phyloP scores from a whole-genome alignment of 805 yeast genomes.

The Yarrowia alimentaria region DNA sequence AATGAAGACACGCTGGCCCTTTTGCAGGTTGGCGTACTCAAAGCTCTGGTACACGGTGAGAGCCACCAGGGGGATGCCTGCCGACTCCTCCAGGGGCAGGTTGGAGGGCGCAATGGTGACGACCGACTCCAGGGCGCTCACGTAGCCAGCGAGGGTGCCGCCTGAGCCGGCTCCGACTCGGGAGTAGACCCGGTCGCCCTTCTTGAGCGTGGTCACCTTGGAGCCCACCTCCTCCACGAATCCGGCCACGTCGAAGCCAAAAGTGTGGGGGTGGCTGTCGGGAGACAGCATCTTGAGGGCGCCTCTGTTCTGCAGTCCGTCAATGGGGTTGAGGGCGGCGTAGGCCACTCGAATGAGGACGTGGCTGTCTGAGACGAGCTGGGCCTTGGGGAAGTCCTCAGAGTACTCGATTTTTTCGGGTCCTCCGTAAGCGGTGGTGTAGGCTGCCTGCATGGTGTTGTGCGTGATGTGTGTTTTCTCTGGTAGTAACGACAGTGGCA shows the following conservation, averaged over 20 bases:
- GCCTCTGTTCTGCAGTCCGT: slow-evolving; percentile 31
- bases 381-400: slow-evolving; percentile 1
- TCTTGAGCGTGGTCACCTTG: slow-evolving; percentile 29
- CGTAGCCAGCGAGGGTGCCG: slow-evolving; percentile 32
- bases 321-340: slow-evolving; percentile 36
- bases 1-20: slow-evolving; percentile 31
- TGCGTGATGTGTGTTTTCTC: too few relatives aligned
- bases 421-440: slow-evolving; percentile 17
- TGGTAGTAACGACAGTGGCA: too few relatives aligned
- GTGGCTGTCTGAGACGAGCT: slow-evolving; percentile 8
- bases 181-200: slow-evolving; percentile 33
- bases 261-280: slow-evolving; percentile 29
- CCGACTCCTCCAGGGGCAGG: slow-evolving; percentile 31
- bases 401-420: slow-evolving; percentile 8
- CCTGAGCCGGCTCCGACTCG: slow-evolving; percentile 14
- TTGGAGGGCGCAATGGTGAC: slow-evolving; percentile 32
- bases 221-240: slow-evolving; percentile 33
- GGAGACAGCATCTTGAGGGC: slow-evolving; percentile 20
- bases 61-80: slow-evolving; percentile 32
- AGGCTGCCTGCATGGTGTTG: slow-evolving; percentile 24
- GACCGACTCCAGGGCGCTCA: slow-evolving; percentile 19
- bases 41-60: slow-evolving; percentile 31
- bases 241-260: slow-evolving; percentile 36
- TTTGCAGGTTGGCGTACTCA: slow-evolving; percentile 4
- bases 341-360: slow-evolving; percentile 33